Percentiles rank a stretch among this genome's conserved stretches.
Evolutionary conservation across 2,329 filamentous ascomycete species (phyloP).

Genomic region (Clarireedia sp.): DNA sequence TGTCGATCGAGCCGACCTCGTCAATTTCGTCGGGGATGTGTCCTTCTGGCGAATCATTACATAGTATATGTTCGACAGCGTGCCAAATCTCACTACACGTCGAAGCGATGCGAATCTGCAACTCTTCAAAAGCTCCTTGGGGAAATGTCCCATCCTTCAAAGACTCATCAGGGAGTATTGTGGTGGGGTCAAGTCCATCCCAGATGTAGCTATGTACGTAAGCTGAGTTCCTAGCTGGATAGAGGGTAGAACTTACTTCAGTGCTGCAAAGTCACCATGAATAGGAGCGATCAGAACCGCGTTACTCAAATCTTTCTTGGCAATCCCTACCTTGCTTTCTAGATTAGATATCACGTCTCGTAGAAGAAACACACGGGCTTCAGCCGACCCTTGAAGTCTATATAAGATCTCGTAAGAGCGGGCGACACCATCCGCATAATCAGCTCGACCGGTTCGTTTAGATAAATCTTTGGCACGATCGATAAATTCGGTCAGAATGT

Average conservation of each 20-base stretch:
- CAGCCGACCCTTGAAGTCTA: constrained; percentile 40
- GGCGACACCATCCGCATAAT: constrained; percentile 87
- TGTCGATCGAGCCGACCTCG: constrained; percentile 62
- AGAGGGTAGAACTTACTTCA: constrained; percentile 39
- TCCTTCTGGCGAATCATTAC: constrained; percentile 90
- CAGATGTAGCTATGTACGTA: constrained; percentile 21
- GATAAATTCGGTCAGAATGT: constrained; percentile 40
- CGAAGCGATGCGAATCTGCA: constrained; percentile 48
- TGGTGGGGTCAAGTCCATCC: constrained; percentile 16
- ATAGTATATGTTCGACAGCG: constrained; percentile 69
- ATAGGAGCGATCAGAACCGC: constrained; percentile 61
- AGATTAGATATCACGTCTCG: constrained; percentile 51
- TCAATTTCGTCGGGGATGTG: constrained; percentile 71
- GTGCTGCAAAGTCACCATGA: constrained; percentile 61
- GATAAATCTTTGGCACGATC: constrained; percentile 49
- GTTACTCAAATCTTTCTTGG: constrained; percentile 54
- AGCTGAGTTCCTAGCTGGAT: not conserved
- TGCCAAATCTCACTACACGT: constrained; percentile 67
- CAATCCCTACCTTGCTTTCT: constrained; percentile 55
- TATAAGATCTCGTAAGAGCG: constrained; percentile 66
- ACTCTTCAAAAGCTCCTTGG: constrained; percentile 12
- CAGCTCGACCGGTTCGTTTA: constrained; percentile 68
- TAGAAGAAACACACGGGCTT: constrained; percentile 44
- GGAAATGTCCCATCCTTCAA: not conserved
- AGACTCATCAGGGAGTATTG: not conserved